Evolutionary conservation across 129 eudicot genomes (phyloP).

Genomic region (Mikania micrantha): DNA sequence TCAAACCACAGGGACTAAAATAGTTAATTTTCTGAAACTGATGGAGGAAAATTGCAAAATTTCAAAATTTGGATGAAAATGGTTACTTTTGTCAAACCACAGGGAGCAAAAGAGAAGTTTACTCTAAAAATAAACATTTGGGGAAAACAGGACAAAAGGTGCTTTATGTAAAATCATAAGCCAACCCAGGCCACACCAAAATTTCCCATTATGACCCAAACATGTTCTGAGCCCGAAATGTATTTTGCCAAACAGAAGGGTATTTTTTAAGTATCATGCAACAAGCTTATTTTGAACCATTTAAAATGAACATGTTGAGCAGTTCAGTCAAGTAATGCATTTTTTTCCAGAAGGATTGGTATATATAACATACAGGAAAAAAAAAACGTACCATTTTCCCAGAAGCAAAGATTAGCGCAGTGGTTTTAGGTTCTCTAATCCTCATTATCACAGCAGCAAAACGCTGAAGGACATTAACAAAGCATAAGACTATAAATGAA

Average conservation of each 20-base stretch:
- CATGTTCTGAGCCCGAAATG: not conserved
- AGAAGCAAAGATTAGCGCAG: constrained; percentile 87
- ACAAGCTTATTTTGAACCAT: not conserved
- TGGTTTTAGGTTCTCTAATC: constrained; percentile 91
- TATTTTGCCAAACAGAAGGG: not conserved
- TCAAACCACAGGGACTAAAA: too few species aligned
- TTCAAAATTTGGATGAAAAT: too few species aligned
- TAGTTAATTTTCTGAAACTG: too few species aligned
- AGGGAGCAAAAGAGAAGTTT: too few species aligned
- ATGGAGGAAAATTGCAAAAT: too few species aligned
- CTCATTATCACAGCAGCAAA: constrained; percentile 98
- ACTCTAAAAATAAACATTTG: not conserved
- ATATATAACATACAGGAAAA: not conserved
- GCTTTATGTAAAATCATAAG: not conserved
- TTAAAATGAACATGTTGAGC: not conserved
- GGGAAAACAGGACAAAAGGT: not conserved
- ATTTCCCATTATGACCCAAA: not conserved
- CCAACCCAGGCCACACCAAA: not conserved
- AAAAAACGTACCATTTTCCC: constrained; percentile 71
- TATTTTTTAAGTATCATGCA: not conserved
- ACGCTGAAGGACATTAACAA: constrained; percentile 48
- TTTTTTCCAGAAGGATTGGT: not conserved
- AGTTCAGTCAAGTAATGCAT: not conserved
- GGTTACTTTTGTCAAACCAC: too few species aligned
- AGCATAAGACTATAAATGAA: not conserved